Conservation (phyloP, 768 basidiomycete genomes). For the Panus rudis region DNA sequence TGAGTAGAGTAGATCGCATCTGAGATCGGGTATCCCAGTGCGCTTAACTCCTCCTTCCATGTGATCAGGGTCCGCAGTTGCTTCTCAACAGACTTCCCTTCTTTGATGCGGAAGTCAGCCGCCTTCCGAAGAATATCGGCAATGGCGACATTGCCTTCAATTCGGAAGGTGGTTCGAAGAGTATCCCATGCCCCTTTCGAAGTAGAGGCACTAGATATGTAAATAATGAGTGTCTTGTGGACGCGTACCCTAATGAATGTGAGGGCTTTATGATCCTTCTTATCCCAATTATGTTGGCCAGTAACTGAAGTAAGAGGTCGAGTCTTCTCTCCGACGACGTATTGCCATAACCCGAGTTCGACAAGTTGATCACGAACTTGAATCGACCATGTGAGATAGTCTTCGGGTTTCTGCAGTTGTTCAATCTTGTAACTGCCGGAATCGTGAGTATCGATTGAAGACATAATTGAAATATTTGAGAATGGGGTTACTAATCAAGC, state of each 20-base stretch:
- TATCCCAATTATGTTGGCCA: conserved; percentile 8
- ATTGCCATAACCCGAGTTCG: conserved; percentile 6
- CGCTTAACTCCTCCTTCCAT: conserved; percentile 10
- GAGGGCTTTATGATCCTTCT: conserved; percentile 10
- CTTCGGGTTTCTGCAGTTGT: conserved; percentile 1
- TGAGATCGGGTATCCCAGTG: conserved; percentile 9
- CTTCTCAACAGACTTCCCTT: conserved; percentile 13
- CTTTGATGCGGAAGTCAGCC: conserved; percentile 9
- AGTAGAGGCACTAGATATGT: conserved; percentile 3
- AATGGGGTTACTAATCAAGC: neutral
- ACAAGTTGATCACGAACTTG: conserved; percentile 2
- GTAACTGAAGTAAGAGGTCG: neutral
- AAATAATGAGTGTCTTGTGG: conserved; percentile 8
- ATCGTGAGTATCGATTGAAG: neutral
- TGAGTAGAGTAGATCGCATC: conserved; percentile 11
- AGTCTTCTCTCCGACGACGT: neutral
- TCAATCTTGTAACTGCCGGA: conserved; percentile 6
- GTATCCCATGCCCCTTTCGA: conserved; percentile 13
- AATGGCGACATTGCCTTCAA: conserved; percentile 8
- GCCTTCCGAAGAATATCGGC: conserved; percentile 5
- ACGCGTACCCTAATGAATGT: conserved; percentile 10
- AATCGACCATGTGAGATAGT: conserved; percentile 6
- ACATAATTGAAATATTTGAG: neutral
- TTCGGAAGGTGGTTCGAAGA: conserved; percentile 10
- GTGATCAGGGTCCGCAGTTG: conserved; percentile 11